phyloP scores from a whole-genome alignment of 2,329 filamentous ascomycete genomes.

The Cercospora sojina region DNA sequence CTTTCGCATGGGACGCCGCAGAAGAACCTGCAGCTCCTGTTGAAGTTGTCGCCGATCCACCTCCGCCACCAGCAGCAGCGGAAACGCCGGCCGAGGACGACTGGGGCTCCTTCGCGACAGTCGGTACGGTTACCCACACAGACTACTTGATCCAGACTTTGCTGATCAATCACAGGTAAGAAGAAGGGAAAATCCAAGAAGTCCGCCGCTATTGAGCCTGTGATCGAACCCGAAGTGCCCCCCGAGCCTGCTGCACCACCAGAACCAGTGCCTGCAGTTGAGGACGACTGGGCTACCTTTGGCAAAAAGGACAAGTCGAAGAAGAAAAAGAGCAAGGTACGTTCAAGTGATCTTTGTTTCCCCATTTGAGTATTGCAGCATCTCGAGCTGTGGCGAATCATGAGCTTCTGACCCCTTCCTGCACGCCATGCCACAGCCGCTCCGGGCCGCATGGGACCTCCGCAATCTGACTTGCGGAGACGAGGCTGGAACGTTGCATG shows the following conservation, averaged over 20 bases:
- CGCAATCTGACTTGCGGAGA: constrained; percentile 34
- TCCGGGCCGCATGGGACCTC: constrained; percentile 32
- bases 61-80: constrained; percentile 9
- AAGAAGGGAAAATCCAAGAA: constrained; percentile 43
- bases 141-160: not conserved
- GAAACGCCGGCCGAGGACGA: constrained; percentile 28
- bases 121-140: constrained; percentile 42
- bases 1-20: constrained; percentile 23
- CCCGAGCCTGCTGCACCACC: constrained; percentile 36
- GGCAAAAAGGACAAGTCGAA: constrained; percentile 32
- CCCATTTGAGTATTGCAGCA: constrained; percentile 10
- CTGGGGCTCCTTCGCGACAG: constrained; percentile 34
- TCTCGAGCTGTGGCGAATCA: constrained; percentile 20
- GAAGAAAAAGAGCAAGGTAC: constrained; percentile 40
- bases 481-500: constrained; percentile 10
- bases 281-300: constrained; percentile 23
- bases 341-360: constrained; percentile 13
- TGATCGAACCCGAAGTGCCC: constrained; percentile 39
- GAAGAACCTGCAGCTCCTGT: constrained; percentile 20
- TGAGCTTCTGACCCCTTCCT: constrained; percentile 13
- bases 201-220: constrained; percentile 28
- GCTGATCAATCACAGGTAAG: constrained; percentile 3
- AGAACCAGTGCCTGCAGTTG: constrained; percentile 36
- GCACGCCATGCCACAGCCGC: not conserved
- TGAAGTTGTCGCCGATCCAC: not conserved